A percentile compares a stretch with the other conserved stretches of the same genome.
phyloP scores from a whole-genome alignment of 768 basidiomycete genomes.

The Lactarius pseudohatsudake region DNA sequence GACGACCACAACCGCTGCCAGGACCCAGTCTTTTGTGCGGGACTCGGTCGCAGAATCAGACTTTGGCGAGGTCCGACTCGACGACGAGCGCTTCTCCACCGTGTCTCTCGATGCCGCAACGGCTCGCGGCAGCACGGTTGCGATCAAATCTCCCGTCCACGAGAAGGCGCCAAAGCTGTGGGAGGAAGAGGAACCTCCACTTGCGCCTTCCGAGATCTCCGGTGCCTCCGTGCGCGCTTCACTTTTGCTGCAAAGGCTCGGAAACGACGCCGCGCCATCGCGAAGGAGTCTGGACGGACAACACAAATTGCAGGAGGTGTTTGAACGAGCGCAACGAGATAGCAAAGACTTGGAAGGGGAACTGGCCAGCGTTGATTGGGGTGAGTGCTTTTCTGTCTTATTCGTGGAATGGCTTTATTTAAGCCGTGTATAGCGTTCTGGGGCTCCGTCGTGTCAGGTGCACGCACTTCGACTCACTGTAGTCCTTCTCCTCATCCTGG shows the following conservation, averaged over 20 bases:
- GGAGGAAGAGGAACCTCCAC: conserved; percentile 36
- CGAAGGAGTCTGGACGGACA: conserved; percentile 62
- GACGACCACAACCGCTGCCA: conserved; percentile 27
- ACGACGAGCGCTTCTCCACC: conserved; percentile 59
- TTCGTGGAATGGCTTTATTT: conserved; percentile 12
- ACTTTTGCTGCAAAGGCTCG: conserved; percentile 55
- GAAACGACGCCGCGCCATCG: conserved; percentile 41
- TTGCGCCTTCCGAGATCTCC: conserved; percentile 59
- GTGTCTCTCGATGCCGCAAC: conserved; percentile 41
- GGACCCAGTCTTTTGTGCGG: conserved; percentile 26
- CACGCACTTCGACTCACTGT: conserved; percentile 23
- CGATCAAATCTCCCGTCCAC: conserved; percentile 32
- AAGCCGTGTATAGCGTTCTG: conserved; percentile 69
- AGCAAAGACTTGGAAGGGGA: conserved; percentile 39
- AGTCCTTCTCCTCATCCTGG: conserved; percentile 18
- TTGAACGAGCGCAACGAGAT: conserved; percentile 64
- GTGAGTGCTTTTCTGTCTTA: conserved; percentile 41
- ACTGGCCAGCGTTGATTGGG: conserved; percentile 67
- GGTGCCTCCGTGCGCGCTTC: conserved; percentile 51
- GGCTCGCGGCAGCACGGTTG: conserved; percentile 34
- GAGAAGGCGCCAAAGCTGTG: conserved; percentile 32
- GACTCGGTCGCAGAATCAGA: conserved; percentile 31
- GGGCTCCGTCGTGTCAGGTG: conserved; percentile 90
- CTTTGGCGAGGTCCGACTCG: conserved; percentile 58
- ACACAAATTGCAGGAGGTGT: conserved; percentile 74